These are phyloP conservation scores for Aspergillus ostianus DNA, from an alignment of 495 filamentous ascomycete species.

Conservation along the genomic window DNA sequence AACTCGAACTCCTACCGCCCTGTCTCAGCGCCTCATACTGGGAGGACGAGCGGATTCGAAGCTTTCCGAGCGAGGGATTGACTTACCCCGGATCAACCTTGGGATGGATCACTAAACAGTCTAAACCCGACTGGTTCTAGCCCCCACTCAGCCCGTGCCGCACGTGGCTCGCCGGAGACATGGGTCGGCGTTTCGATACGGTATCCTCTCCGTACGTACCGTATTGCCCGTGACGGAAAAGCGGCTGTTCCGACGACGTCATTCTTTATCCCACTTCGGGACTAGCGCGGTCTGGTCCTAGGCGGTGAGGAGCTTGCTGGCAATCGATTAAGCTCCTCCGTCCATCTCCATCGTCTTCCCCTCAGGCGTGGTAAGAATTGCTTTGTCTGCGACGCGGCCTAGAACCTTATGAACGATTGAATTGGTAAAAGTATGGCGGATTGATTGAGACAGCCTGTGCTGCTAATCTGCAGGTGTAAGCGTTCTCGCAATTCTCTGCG, in stretches of 20 bases:
- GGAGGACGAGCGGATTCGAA: neutral
- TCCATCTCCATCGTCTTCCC: neutral
- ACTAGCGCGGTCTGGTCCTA: neutral
- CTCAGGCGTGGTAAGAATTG: neutral
- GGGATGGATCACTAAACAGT: neutral
- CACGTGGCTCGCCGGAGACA: conserved; percentile 21
- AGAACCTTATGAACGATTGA: neutral
- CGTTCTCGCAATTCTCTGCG: neutral
- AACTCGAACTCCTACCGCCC: no score
- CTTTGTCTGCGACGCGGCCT: neutral
- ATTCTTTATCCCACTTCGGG: conserved; percentile 1
- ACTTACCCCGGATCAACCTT: conserved; percentile 21
- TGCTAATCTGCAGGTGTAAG: neutral
- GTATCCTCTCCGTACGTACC: conserved; percentile 1
- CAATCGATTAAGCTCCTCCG: neutral
- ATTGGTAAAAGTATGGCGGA: neutral
- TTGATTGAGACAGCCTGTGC: neutral
- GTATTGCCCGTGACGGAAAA: neutral
- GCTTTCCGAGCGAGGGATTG: neutral
- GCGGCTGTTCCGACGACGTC: neutral
- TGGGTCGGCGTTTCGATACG: conserved; percentile 3
- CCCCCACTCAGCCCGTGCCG: conserved; percentile 6
- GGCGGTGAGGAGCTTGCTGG: neutral
- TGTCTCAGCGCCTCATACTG: no score
- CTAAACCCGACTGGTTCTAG: conserved; percentile 5